Conservation (phyloP, 139 green algal species). For the Pycnococcus provasolii region DNA sequence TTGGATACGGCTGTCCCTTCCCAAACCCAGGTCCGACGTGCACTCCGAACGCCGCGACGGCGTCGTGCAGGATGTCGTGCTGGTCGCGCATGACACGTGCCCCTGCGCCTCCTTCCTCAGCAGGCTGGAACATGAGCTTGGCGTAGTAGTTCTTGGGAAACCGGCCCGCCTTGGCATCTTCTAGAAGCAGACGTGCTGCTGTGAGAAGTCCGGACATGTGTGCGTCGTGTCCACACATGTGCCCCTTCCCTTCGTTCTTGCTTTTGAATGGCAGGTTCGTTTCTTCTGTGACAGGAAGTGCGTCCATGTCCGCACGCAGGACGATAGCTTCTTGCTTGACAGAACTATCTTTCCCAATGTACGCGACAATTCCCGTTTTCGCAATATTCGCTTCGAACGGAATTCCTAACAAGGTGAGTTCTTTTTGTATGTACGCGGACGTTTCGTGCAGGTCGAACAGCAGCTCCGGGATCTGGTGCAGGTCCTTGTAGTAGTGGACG, state of each 20-base stretch:
- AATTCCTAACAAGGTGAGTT: constrained; percentile 54
- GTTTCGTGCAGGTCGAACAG: constrained; percentile 61
- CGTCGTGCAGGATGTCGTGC: constrained; percentile 15
- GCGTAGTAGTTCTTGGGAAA: constrained; percentile 32
- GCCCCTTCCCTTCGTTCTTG: constrained; percentile 46
- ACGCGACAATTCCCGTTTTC: constrained; percentile 61
- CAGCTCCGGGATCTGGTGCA: constrained; percentile 58
- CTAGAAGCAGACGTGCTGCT: constrained; percentile 63
- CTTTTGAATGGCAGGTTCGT: constrained; percentile 16
- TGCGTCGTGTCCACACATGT: constrained; percentile 81
- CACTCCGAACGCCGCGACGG: neutral
- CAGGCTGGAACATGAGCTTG: constrained; percentile 82
- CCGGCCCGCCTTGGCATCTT: neutral
- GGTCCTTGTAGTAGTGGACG: constrained; percentile 13
- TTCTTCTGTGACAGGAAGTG: constrained; percentile 58
- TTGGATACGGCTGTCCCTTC: neutral
- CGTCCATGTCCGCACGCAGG: constrained; percentile 81
- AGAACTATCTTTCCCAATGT: constrained; percentile 36
- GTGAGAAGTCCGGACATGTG: constrained; percentile 78
- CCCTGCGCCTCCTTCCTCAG: constrained; percentile 73
- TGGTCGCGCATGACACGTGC: constrained; percentile 51
- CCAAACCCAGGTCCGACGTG: neutral
- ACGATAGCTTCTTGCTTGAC: constrained; percentile 31
- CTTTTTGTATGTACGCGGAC: constrained; percentile 37
- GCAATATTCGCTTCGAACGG: constrained; percentile 46